Evolutionary conservation across 805 yeast genomes (phyloP), one percentile per base, ranked within the genome.

Genomic region (Lipomyces yamadae): DNA sequence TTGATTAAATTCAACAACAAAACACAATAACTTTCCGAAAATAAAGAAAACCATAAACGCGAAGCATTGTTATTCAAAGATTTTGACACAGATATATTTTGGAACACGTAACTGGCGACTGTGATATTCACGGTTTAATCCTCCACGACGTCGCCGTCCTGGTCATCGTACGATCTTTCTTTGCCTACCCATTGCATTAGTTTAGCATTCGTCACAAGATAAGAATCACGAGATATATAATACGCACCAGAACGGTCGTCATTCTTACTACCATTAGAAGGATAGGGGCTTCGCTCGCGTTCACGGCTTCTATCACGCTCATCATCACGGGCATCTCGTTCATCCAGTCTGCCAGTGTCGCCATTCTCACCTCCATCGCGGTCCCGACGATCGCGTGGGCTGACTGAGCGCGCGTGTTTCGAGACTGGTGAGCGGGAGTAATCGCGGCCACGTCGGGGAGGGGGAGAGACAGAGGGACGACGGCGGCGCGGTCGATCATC

Each of bases 401-500:
- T 45, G 48, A 45, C 32, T 2, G 64, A 55, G 34, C 65, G 24
- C 18, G 37, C 39, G 18, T 37, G 56, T n/a, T 60, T 54, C 18
- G 67, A 34, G 57, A 58, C 18, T 13, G 65, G 67, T 39, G 68
- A 65, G 37, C 65, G 61, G 15, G 68, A 61, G 33, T 33, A 13
- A 5, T 54, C 58, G 37, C 65, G 60, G 11, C 69, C 64, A 7
- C 69, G 66, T 18, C 68, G 57, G 39, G 66, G 64, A 15, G 62
- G 60, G 32, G 64, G 65, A 10, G 71, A 69, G 58, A 13, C 33
- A 29, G 62, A 54, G 24, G 60, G 62, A 15, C 69, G 56, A 33
- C 71, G 63, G 8, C 70, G 62, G 32, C 72, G 69, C 8, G 65
- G 68, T 34, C 72, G 66, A 33, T 66, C 72, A 5, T 66, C 72